Percentiles rank a stretch among this genome's conserved stretches.
Evolutionary conservation across 2,329 filamentous ascomycete species (phyloP).

Genomic region (Oidium heveae): DNA sequence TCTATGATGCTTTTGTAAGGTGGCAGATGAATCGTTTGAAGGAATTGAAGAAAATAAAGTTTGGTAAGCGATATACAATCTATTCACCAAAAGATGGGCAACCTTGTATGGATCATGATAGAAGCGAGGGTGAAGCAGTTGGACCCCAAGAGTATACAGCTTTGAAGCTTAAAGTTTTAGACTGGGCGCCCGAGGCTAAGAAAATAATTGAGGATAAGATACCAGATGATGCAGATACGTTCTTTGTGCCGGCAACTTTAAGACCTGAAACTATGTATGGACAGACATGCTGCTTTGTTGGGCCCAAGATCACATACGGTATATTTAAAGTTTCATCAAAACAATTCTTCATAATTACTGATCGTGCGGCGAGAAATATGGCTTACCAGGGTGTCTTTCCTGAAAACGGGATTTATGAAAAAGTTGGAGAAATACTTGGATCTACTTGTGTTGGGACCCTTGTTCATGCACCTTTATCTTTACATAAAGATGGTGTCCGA

Average conservation of each 20-base stretch:
- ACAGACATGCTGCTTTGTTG: slow-evolving; percentile 86
- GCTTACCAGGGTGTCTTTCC: slow-evolving; percentile 74
- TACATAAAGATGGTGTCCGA: slow-evolving; percentile 60
- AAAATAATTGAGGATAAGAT: slow-evolving; percentile 52
- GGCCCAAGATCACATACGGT: slow-evolving; percentile 71
- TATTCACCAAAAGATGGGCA: slow-evolving; percentile 79
- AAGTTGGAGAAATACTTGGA: slow-evolving; percentile 50
- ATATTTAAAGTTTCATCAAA: slow-evolving; percentile 56
- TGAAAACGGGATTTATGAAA: slow-evolving; percentile 47
- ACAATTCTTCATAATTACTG: slow-evolving; percentile 65
- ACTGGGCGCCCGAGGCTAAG: slow-evolving; percentile 60
- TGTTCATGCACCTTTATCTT: slow-evolving; percentile 67
- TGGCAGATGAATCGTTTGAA: slow-evolving; percentile 95
- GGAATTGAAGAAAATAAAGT: slow-evolving; percentile 78
- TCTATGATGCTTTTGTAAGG: slow-evolving; percentile 81
- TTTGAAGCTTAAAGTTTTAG: slow-evolving; percentile 69
- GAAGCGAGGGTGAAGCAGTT: slow-evolving; percentile 56
- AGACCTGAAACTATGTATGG: slow-evolving; percentile 98
- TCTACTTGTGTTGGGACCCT: slow-evolving; percentile 69
- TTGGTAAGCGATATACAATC: slow-evolving; percentile 78
- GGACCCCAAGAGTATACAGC: slow-evolving; percentile 81
- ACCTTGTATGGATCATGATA: slow-evolving; percentile 70
- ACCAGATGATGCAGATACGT: slow-evolving; percentile 55
- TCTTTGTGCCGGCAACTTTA: slow-evolving; percentile 75
- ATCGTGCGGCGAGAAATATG: slow-evolving; percentile 80